Evolutionary conservation across 805 yeast genomes (phyloP).

Genomic region (Candida silvicultrix): DNA sequence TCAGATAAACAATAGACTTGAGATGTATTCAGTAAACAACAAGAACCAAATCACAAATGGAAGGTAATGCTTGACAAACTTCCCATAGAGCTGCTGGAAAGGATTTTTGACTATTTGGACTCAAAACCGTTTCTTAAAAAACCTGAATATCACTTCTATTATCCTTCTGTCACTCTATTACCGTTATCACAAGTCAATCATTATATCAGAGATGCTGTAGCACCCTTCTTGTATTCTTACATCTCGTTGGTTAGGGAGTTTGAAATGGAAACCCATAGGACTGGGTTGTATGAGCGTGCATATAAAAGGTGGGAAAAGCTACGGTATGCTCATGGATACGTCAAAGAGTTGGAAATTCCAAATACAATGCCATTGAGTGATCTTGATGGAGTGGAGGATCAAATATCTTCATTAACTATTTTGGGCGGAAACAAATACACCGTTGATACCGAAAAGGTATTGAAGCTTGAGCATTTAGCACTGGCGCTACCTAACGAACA

Average conservation of each 20-base stretch:
- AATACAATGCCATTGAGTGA: not conserved
- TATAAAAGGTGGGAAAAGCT: not conserved
- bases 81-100: not conserved
- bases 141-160: not conserved
- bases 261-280: not conserved
- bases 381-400: not conserved
- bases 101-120: not conserved
- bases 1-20: no score
- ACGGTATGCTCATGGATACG: not conserved
- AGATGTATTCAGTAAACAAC: no score
- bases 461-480: conserved; percentile 9
- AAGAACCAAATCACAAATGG: no score
- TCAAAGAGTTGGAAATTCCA: not conserved
- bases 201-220: not conserved
- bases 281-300: not conserved
- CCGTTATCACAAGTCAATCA: not conserved
- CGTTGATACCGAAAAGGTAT: not conserved
- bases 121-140: not conserved
- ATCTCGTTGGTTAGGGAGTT: not conserved
- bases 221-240: not conserved
- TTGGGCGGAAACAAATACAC: conserved; percentile 5
- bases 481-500: not conserved
- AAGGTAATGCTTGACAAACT: not conserved
- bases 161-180: not conserved
- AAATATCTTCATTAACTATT: conserved; percentile 10